Conservation (phyloP, 2,329 filamentous ascomycete genomes). For the Aspergillus fumigatus region DNA sequence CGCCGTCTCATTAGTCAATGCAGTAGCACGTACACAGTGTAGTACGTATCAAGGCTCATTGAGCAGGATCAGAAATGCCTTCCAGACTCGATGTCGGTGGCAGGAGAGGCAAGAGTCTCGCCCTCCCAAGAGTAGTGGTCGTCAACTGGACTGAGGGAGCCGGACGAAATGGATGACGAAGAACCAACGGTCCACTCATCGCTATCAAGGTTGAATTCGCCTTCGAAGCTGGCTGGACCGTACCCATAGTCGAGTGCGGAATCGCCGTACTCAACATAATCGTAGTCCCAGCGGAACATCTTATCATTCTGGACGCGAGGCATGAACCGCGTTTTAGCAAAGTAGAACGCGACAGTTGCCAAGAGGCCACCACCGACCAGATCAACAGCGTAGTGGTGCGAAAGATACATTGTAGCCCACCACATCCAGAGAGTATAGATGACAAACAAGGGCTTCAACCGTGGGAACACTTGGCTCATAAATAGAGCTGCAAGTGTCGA, state of each 20-base stretch:
- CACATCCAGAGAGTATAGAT: slow-evolving; percentile 88
- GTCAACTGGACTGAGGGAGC: slow-evolving; percentile 58
- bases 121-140: slow-evolving; percentile 49
- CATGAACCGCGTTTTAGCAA: slow-evolving; percentile 73
- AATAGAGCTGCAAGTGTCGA: slow-evolving; percentile 87
- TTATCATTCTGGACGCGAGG: slow-evolving; percentile 81
- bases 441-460: slow-evolving; percentile 72
- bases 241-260: slow-evolving; percentile 48
- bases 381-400: slow-evolving; percentile 94
- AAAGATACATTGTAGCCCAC: slow-evolving; percentile 98
- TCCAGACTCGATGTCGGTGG: slow-evolving; percentile 38
- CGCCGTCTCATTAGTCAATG: slow-evolving; percentile 32
- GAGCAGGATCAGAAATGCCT: slow-evolving; percentile 20
- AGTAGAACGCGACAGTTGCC: slow-evolving; percentile 75
- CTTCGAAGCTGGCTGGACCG: slow-evolving; percentile 54
- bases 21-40: slow-evolving; percentile 18
- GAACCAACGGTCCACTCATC: slow-evolving; percentile 90
- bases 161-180: slow-evolving; percentile 68
- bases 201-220: slow-evolving; percentile 59
- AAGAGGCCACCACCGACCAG: slow-evolving; percentile 79
- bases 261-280: slow-evolving; percentile 83
- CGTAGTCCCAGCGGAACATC: slow-evolving; percentile 88
- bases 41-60: background rate
- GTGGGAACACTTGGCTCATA: slow-evolving; percentile 88
- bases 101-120: slow-evolving; percentile 33